Evolutionary conservation across 2,329 filamentous ascomycete genomes (phyloP).

Genomic region (Phialophora verrucosa): DNA sequence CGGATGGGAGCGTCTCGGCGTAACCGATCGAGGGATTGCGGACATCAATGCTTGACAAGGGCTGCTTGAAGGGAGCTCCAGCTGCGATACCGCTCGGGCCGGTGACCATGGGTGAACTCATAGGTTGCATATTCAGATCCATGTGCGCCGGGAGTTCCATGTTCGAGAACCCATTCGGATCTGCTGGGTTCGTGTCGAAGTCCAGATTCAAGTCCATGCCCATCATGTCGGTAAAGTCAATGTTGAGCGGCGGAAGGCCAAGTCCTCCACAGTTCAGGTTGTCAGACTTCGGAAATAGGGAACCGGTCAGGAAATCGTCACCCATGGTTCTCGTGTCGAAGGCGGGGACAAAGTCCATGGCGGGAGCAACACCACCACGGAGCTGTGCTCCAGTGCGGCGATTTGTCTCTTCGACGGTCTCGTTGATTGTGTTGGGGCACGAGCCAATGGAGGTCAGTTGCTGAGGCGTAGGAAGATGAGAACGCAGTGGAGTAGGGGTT

Average conservation of each 20-base stretch:
- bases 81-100: neutral
- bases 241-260: neutral
- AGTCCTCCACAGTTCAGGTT: neutral
- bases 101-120: neutral
- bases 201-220: neutral
- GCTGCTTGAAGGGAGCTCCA: neutral
- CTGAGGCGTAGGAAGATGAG: slow-evolving; percentile 9
- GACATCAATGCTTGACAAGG: neutral
- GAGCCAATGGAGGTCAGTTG: slow-evolving; percentile 10
- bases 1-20: neutral
- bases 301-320: neutral
- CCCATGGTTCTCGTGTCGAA: neutral
- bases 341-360: neutral
- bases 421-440: slow-evolving; percentile 13
- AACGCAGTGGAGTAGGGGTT: neutral
- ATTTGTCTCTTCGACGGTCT: slow-evolving; percentile 10
- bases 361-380: neutral
- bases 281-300: neutral
- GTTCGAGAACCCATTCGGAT: neutral
- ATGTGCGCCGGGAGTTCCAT: neutral
- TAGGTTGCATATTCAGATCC: neutral
- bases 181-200: neutral
- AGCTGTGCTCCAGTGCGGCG: slow-evolving; percentile 5
- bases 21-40: neutral
- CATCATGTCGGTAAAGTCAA: neutral